Evolutionary conservation across 345 rosid genomes (phyloP).

Genomic region (Citrus glauca): DNA sequence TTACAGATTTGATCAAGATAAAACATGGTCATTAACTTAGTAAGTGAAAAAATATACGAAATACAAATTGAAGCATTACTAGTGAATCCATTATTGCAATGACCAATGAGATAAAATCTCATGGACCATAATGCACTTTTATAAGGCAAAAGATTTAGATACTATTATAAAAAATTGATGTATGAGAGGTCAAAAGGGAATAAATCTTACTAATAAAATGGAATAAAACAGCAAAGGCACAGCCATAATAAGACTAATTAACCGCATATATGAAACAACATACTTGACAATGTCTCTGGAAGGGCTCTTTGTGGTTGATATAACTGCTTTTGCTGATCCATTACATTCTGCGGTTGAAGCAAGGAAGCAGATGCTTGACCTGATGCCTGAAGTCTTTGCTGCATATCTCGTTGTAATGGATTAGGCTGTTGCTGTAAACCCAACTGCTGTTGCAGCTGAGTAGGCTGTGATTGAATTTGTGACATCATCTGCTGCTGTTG

Average conservation of each 20-base stretch:
- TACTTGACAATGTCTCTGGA: slow-evolving; percentile 85
- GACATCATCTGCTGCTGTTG: slow-evolving; percentile 76
- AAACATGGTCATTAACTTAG: not conserved
- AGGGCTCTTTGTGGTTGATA: slow-evolving; percentile 69
- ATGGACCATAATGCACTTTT: not conserved
- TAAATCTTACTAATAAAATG: not conserved
- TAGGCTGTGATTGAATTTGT: slow-evolving; percentile 70
- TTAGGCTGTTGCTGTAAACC: slow-evolving; percentile 74
- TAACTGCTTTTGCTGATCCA: slow-evolving; percentile 85
- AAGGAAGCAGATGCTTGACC: slow-evolving; percentile 61
- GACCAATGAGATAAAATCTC: not conserved
- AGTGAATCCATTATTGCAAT: not conserved
- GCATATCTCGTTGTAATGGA: slow-evolving; percentile 65
- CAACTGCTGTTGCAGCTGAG: slow-evolving; percentile 66
- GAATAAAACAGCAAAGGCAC: slow-evolving; percentile 3
- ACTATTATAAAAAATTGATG: not conserved
- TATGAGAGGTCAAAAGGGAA: not conserved
- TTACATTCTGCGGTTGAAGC: slow-evolving; percentile 71
- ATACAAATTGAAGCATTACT: not conserved
- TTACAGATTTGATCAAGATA: not conserved
- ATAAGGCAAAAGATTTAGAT: not conserved
- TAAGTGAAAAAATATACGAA: not conserved
- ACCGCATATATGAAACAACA: slow-evolving; percentile 19
- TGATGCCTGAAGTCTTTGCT: slow-evolving; percentile 71
- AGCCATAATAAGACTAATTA: not conserved